A percentile compares a stretch with the other conserved stretches of the same genome.
phyloP scores from a whole-genome alignment of 1,284 basidiomycete genomes.

The Papiliotrema flavescens region DNA sequence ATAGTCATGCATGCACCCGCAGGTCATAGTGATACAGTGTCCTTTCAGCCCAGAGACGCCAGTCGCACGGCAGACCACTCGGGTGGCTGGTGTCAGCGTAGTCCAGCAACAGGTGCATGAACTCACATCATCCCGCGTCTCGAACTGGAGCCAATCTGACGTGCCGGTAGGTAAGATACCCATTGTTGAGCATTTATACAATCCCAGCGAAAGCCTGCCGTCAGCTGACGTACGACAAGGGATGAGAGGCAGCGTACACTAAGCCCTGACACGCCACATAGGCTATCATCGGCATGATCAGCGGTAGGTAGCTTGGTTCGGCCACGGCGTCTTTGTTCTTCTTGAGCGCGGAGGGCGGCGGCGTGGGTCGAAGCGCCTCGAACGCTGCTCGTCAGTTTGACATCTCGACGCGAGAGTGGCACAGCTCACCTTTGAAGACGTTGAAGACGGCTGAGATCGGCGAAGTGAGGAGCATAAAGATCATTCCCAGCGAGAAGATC shows the following conservation, averaged over 20 bases:
- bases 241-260: constrained; percentile 33
- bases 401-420: background rate
- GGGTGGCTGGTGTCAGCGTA: constrained; percentile 25
- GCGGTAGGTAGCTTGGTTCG: constrained; percentile 30
- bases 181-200: constrained; percentile 89
- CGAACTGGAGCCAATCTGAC: constrained; percentile 88
- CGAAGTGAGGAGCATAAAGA: constrained; percentile 78
- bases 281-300: constrained; percentile 41
- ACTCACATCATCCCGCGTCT: constrained; percentile 68
- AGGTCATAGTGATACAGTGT: background rate
- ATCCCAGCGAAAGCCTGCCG: constrained; percentile 62
- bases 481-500: constrained; percentile 89
- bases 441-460: constrained; percentile 73
- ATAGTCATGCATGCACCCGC: background rate
- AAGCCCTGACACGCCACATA: constrained; percentile 45
- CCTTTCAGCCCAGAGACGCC: constrained; percentile 19
- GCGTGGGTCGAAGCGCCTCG: constrained; percentile 40
- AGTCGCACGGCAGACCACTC: constrained; percentile 38
- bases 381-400: constrained; percentile 33
- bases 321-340: constrained; percentile 9
- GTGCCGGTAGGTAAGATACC: constrained; percentile 81
- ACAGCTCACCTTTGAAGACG: constrained; percentile 66
- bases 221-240: background rate
- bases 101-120: background rate
- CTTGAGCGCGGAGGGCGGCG: constrained; percentile 8